These are phyloP conservation scores for Eurotiales sp. DNA, from an alignment of 2,329 filamentous ascomycete genomes.

Conservation along the genomic window DNA sequence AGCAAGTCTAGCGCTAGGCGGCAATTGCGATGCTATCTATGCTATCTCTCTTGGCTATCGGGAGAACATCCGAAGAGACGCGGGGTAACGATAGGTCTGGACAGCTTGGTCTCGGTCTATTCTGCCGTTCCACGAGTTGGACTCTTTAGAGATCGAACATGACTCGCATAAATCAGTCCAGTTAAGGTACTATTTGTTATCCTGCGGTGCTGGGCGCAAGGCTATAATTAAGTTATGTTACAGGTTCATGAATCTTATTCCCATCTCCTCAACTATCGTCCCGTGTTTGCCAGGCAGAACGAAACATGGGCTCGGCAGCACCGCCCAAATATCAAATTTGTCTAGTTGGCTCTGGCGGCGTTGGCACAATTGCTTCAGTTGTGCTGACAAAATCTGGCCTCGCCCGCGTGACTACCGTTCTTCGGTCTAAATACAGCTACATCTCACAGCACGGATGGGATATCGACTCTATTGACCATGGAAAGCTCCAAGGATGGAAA, in stretches of 20 bases:
- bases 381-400: neutral
- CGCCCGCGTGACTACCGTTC: neutral
- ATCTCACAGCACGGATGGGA: neutral
- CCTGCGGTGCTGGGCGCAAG: too few species aligned
- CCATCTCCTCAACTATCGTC: too few species aligned
- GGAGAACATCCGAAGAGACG: too few species aligned
- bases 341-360: neutral
- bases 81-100: too few species aligned
- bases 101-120: too few species aligned
- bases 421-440: neutral
- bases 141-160: too few species aligned
- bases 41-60: neutral
- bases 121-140: too few species aligned
- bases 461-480: slow-evolving; percentile 1
- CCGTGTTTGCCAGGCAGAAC: neutral
- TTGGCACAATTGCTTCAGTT: slow-evolving; percentile 1
- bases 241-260: too few species aligned
- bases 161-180: too few species aligned
- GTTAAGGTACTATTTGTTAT: too few species aligned
- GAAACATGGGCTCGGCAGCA: neutral
- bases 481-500: neutral
- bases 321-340: neutral
- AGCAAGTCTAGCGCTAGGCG: neutral
- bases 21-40: neutral
- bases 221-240: too few species aligned